Base-by-base conservation (phyloP, 331 rosid species). In the Acacia concinna region DNA sequence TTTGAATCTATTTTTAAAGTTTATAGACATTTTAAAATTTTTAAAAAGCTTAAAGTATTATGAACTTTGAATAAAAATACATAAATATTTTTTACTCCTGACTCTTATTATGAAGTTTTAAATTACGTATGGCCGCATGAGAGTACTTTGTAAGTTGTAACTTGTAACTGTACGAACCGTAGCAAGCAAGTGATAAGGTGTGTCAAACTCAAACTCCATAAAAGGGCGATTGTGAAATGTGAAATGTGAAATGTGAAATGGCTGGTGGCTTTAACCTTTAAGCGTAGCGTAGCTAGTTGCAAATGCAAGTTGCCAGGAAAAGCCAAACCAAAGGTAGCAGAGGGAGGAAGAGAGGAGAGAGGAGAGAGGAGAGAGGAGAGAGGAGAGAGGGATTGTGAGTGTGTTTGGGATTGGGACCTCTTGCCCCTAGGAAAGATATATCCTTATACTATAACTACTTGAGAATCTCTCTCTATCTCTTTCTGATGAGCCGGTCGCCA, bases 371-470 rank as follows among this genome's bases (percentile, higher is more conserved):
- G 27, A 20, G 23, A 10, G 17, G 8, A n/a, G 30, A n/a, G 57
- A 4, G 51, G 51, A 1, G 51, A 15, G 40, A 20, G 57, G 25
- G 38, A 54, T 38, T 12, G 21, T 34, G 30, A 2, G 23, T 25
- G 63, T 23, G 31, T 23, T 72, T 78, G 52, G 78, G 83, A 73
- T 75, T 79, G 71, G 79, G 76, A 43, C 80, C 62, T 15, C 57
- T 78, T 47, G 59, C 51, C 60, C 14, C 27, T 34, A 20, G 9
- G 44, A 34, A 17, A 35, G 62, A 62, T 51, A 49, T n/a, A 66
- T 66, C 75, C 35, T 40, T 28, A 60, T 76, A 60, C 60, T 37
- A 64, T 52, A 71, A 60, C 18, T 20, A 3, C 34, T 6, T 37
- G 59, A 73, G 80, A 81, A 67, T 74, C 63, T 67, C 21, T 72